Evolutionary conservation across 495 filamentous ascomycete species (phyloP), one percentile per base, ranked within the genome.

Genomic region (Melanomma pulvis-pyrius): DNA sequence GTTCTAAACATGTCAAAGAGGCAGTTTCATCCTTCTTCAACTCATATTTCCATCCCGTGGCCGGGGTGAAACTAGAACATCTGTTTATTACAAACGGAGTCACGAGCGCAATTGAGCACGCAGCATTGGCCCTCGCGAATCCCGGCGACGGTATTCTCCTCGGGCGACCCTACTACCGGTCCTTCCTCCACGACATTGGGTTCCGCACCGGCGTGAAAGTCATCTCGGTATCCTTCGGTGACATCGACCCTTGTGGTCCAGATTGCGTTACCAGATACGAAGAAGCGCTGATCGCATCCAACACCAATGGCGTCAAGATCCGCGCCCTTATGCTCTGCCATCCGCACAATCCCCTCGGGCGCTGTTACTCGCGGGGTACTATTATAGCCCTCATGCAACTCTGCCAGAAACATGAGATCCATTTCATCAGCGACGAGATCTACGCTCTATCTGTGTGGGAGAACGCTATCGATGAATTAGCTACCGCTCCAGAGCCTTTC

Each of bases 381-480:
- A 62, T 88, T 0, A 66, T 79, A 15, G 76, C 57, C 12, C 70
- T 85, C 19, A 78, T 86, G 77, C 68, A 68, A 11, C 60, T 88
- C 1, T 89, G 86, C 59, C 71, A 81, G 15, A 79, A 79, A 29
- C 76, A 87, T 66, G 67, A 77, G 21, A 76, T 89, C 4, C 86
- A 88, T 61, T 67, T 88, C 1, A 79, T 88, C 59, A 80, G 80
- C 50, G 87, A 89, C 52, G 87, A 89, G 69, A 83, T 89, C 19
- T 88, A 89, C 69, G 87, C 83, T 1, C 19, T 64, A 19, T 73
- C 67, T 11, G 74, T 83, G 0, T 88, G 79, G 65, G 69, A 79
- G 9, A 79, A 48, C n/a, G 24, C 11, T 2, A 17, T 17, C 4
- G 51, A 62, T 17, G 12, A 28, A 1, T 13, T 56, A 12, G 30